Evolutionary conservation across 371 early-diverging fungal genomes (phyloP).

Genomic region (Lichtheimia ramosa): DNA sequence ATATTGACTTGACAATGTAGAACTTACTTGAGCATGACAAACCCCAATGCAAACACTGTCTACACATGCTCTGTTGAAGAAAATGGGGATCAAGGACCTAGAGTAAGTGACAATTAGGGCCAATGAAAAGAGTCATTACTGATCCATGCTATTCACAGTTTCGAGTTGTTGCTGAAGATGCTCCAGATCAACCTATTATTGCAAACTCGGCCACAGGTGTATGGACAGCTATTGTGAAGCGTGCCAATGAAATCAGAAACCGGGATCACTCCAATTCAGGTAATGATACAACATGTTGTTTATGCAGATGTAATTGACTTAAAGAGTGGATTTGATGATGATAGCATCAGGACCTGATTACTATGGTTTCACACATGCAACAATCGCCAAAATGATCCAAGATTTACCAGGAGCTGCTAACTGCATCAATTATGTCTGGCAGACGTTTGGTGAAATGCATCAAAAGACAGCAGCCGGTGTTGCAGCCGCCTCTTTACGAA

Average conservation of each 20-base stretch:
- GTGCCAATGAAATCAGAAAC: constrained; percentile 74
- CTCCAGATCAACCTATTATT: constrained; percentile 59
- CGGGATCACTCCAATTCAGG: constrained; percentile 76
- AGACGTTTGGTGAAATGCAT: constrained; percentile 59
- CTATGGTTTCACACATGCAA: constrained; percentile 87
- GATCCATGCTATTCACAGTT: constrained; percentile 42
- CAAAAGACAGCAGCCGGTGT: constrained; percentile 46
- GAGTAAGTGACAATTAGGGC: constrained; percentile 13
- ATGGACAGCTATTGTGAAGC: constrained; percentile 83
- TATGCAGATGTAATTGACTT: no score
- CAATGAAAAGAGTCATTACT: not conserved
- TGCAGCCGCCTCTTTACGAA: constrained; percentile 42
- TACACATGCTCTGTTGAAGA: constrained; percentile 79
- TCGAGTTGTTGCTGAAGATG: constrained; percentile 75
- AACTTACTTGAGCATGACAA: constrained; percentile 72
- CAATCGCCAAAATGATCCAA: constrained; percentile 87
- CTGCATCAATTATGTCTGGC: constrained; percentile 74
- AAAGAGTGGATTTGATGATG: no score
- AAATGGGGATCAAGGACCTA: constrained; percentile 76
- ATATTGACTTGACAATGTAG: constrained; percentile 19
- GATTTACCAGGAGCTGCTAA: constrained; percentile 75
- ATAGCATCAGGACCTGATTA: constrained; percentile 87
- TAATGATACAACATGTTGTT: no score
- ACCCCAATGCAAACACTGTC: constrained; percentile 54
- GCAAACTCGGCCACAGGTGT: constrained; percentile 86